phyloP scores from a whole-genome alignment of 345 rosid species.

The Boechera divaricarpa region DNA sequence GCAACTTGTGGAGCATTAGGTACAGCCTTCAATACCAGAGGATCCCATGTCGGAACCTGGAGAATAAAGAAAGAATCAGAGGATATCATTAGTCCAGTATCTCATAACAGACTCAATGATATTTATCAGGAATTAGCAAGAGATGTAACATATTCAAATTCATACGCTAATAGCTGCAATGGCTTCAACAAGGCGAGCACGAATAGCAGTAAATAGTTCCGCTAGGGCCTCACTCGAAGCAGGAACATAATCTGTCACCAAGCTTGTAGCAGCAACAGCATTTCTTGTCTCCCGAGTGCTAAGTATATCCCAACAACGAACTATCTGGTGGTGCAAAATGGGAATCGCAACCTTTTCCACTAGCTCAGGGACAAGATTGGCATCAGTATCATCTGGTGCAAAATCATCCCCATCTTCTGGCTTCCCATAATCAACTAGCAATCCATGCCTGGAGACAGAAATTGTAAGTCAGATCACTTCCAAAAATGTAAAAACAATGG shows the following conservation, averaged over 20 bases:
- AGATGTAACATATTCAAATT: constrained; percentile 34
- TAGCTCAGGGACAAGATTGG: constrained; percentile 81
- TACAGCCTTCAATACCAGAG: constrained; percentile 79
- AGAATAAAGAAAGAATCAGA: constrained; percentile 33
- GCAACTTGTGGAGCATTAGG: constrained; percentile 81
- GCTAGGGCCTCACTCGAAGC: constrained; percentile 75
- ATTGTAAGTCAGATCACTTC: constrained; percentile 30
- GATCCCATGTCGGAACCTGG: constrained; percentile 92
- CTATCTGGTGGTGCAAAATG: constrained; percentile 79
- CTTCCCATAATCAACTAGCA: constrained; percentile 81
- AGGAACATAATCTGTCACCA: constrained; percentile 77
- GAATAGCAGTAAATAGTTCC: constrained; percentile 65
- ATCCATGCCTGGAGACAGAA: constrained; percentile 68
- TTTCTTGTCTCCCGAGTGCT: constrained; percentile 75
- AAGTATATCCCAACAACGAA: constrained; percentile 88
- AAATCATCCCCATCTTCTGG: constrained; percentile 72
- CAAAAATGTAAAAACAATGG: constrained; percentile 5
- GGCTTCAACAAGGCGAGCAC: constrained; percentile 77
- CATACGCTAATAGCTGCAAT: constrained; percentile 62
- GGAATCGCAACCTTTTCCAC: constrained; percentile 93
- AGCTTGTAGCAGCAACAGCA: constrained; percentile 84
- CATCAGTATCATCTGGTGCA: constrained; percentile 76
- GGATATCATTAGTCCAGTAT: constrained; percentile 22
- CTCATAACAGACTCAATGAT: constrained; percentile 4
- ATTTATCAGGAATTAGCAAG: constrained; percentile 13